Evolutionary conservation across 176 grass and related monocot species (phyloP), one percentile per base, ranked within the genome.

Genomic region (Eragrostis nindensis): DNA sequence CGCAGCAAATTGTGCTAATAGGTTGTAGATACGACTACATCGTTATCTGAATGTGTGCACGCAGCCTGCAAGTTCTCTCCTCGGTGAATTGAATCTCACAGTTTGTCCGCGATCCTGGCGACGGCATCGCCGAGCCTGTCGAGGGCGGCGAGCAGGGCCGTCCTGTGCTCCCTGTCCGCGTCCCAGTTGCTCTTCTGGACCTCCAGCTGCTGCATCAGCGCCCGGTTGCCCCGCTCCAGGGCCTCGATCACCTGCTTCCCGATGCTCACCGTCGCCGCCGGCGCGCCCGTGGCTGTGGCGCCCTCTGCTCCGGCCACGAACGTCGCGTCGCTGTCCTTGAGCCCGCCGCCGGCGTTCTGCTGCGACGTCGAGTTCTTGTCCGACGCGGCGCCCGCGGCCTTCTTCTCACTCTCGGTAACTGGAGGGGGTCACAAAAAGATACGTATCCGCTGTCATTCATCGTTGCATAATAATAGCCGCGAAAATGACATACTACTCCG

Each of bases 281-380:
- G 40, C 78, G 81, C 62, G 11, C 73, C 62, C 21, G 66, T 43
- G 8, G 72, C 22, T 11, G 11, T 6, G 22, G 47, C 24, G 55
- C 71, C 82, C 43, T 76, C 86, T 13, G 46, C 68, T 13, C 85
- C 85, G 16, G 71, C 77, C 7, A 68, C 82, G 72, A 72, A 85
- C 9, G 87, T 85, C 9, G 87, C 83, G 39, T 89, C 83, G 78
- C 87, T 86, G 72, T 85, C 69, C 40, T 80, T 74, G 19, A 67
- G 56, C 10, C 74, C 65, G 42, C 25, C 56, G 13, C 65, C 66
- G n/a, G 3, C 73, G 42, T 85, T 70, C 1, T 89, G 87, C 77
- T 81, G 73, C 57, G 87, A 89, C 41, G 83, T 82, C 59, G 87
- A 89, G 83, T 85, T 89, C 78, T 85, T 85, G 72, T 85, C 87